A percentile compares a stretch with the other conserved stretches of the same genome.
Evolutionary conservation across 2,329 filamentous ascomycete genomes (phyloP).

Genomic region (Ophiostoma sp.): DNA sequence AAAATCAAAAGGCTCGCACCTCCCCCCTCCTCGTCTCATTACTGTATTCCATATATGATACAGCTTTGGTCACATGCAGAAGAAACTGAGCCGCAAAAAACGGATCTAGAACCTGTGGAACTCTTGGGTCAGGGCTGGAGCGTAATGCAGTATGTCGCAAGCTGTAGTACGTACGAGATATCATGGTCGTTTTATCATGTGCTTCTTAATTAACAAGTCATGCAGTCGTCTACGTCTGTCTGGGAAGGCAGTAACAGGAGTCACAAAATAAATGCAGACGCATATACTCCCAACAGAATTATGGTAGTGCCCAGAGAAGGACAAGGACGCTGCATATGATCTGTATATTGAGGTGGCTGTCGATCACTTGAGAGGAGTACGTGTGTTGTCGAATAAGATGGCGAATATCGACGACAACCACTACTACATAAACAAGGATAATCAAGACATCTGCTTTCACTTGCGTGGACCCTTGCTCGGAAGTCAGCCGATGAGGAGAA

Average conservation of each 20-base stretch:
- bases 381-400: neutral
- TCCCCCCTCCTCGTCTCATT: neutral
- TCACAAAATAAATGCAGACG: neutral
- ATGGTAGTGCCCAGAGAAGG: neutral
- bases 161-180: too few relatives aligned
- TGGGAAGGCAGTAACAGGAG: neutral
- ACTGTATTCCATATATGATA: neutral
- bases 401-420: neutral
- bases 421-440: neutral
- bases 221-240: neutral
- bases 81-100: neutral
- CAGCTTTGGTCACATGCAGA: conserved; percentile 7
- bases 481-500: neutral
- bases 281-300: too few relatives aligned
- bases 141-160: neutral
- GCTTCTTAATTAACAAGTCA: neutral
- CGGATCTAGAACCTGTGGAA: neutral
- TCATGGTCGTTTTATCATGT: neutral
- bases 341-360: neutral
- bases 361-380: neutral
- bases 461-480: neutral
- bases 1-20: neutral
- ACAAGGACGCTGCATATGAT: neutral
- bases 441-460: neutral
- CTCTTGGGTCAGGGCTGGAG: neutral